These are phyloP conservation scores for Sphaerostilbella broomeana DNA, from an alignment of 2,329 filamentous ascomycete genomes.

Conservation along the genomic window DNA sequence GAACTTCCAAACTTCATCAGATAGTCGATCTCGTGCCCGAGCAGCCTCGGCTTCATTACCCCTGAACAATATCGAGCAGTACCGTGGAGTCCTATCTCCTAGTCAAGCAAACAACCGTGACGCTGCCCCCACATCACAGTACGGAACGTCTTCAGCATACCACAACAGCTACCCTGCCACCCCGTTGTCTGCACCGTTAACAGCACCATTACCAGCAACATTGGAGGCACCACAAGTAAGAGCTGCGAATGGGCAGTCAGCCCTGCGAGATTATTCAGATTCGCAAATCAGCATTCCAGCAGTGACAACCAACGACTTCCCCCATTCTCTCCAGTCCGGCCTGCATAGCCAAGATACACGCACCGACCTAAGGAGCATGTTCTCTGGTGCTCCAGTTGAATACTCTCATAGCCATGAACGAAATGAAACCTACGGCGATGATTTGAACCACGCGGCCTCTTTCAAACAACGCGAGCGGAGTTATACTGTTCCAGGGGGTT, in stretches of 20 bases:
- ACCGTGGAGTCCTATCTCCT: slow-evolving; percentile 24
- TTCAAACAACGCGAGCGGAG: slow-evolving; percentile 10
- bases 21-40: slow-evolving; percentile 41
- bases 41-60: slow-evolving; percentile 44
- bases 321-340: slow-evolving; percentile 34
- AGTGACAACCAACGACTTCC: slow-evolving; percentile 46
- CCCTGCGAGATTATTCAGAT: slow-evolving; percentile 42
- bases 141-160: slow-evolving; percentile 39
- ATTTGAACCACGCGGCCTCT: slow-evolving; percentile 1
- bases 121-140: slow-evolving; percentile 30
- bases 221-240: slow-evolving; percentile 11
- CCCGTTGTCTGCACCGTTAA: slow-evolving; percentile 40
- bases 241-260: slow-evolving; percentile 22
- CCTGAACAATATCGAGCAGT: slow-evolving; percentile 38
- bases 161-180: slow-evolving; percentile 47
- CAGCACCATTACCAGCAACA: slow-evolving; percentile 16
- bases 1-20: slow-evolving; percentile 34
- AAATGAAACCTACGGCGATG: slow-evolving; percentile 5
- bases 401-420: slow-evolving; percentile 13
- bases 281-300: slow-evolving; percentile 51
- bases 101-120: slow-evolving; percentile 3
- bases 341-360: slow-evolving; percentile 26
- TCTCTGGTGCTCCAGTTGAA: slow-evolving; percentile 29
- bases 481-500: slow-evolving; percentile 2
- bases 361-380: slow-evolving; percentile 41